These are phyloP conservation scores for Amphicarpaea edgeworthii DNA, from an alignment of 306 rosid species.

Conservation along the genomic window DNA sequence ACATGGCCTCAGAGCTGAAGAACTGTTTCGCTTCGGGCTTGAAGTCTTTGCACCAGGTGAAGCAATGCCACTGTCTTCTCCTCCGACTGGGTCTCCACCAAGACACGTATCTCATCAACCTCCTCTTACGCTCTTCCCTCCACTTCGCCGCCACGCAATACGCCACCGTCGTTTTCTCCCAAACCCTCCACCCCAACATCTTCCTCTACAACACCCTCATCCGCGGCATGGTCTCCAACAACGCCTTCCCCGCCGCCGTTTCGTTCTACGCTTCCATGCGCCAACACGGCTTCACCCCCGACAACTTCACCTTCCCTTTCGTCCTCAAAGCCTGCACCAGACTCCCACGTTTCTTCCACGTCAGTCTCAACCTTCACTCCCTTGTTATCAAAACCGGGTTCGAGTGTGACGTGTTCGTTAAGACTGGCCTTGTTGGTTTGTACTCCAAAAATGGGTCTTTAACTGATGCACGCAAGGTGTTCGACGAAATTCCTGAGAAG, in stretches of 20 bases:
- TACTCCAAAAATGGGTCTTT: constrained; percentile 60
- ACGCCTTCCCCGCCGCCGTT: constrained; percentile 57
- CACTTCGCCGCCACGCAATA: constrained; percentile 44
- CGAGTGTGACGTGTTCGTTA: constrained; percentile 65
- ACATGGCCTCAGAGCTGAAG: constrained; percentile 54
- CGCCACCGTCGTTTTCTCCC: constrained; percentile 54
- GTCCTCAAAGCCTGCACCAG: constrained; percentile 72
- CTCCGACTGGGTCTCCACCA: constrained; percentile 63
- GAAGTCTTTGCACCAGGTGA: constrained; percentile 61
- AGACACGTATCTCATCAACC: constrained; percentile 61
- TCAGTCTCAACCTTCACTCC: constrained; percentile 61
- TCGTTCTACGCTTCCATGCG: constrained; percentile 57
- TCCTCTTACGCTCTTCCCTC: constrained; percentile 57
- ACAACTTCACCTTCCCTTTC: constrained; percentile 69
- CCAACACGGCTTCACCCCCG: constrained; percentile 42
- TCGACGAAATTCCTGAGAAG: constrained; percentile 64
- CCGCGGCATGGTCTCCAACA: constrained; percentile 65
- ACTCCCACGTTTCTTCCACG: constrained; percentile 45
- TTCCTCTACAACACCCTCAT: constrained; percentile 70
- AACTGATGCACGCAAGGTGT: constrained; percentile 57
- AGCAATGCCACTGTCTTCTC: constrained; percentile 62
- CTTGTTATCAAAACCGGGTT: constrained; percentile 67
- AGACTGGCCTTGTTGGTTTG: constrained; percentile 59
- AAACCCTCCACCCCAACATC: constrained; percentile 51
- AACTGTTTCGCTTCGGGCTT: constrained; percentile 52